phyloP scores from a whole-genome alignment of 208 protist genomes.

The Crithidia bombi region DNA sequence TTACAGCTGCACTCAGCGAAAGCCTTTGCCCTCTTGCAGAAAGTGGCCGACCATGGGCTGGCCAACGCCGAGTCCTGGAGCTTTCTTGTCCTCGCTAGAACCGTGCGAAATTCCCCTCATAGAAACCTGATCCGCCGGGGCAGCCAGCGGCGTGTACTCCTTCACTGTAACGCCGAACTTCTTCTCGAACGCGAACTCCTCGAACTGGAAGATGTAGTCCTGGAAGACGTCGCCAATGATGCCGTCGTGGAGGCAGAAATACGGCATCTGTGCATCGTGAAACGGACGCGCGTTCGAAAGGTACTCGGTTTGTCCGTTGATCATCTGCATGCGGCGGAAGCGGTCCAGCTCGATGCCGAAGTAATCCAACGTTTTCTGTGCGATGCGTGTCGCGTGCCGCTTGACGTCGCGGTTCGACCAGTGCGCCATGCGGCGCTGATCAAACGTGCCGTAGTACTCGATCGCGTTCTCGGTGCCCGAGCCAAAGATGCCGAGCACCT shows the following conservation, averaged over 20 bases:
- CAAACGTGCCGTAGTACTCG: slow-evolving; percentile 81
- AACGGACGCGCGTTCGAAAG: slow-evolving; percentile 70
- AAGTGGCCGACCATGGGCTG: slow-evolving; percentile 85
- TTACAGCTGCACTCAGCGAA: slow-evolving; percentile 39
- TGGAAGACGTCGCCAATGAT: slow-evolving; percentile 82
- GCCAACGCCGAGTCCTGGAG: slow-evolving; percentile 27
- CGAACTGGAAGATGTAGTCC: slow-evolving; percentile 89
- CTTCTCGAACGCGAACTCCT: slow-evolving; percentile 91
- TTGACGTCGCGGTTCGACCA: slow-evolving; percentile 92
- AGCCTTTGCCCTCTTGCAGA: slow-evolving; percentile 77
- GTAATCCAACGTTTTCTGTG: slow-evolving; percentile 84
- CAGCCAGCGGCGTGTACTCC: slow-evolving; percentile 75
- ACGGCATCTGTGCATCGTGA: slow-evolving; percentile 87
- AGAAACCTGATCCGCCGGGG: slow-evolving; percentile 64
- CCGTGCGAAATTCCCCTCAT: slow-evolving; percentile 50
- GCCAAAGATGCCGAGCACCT: slow-evolving; percentile 89
- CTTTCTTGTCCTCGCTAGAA: slow-evolving; percentile 24
- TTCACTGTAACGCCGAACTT: slow-evolving; percentile 77
- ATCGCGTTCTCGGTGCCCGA: slow-evolving; percentile 86
- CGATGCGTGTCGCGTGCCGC: slow-evolving; percentile 76
- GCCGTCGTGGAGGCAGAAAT: slow-evolving; percentile 89
- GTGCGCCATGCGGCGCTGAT: slow-evolving; percentile 84
- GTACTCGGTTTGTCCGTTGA: slow-evolving; percentile 89
- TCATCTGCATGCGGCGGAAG: slow-evolving; percentile 88
- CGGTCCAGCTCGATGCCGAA: slow-evolving; percentile 88